Conservation (phyloP, 176 grass and related monocot genomes). For the Poa pratensis region DNA sequence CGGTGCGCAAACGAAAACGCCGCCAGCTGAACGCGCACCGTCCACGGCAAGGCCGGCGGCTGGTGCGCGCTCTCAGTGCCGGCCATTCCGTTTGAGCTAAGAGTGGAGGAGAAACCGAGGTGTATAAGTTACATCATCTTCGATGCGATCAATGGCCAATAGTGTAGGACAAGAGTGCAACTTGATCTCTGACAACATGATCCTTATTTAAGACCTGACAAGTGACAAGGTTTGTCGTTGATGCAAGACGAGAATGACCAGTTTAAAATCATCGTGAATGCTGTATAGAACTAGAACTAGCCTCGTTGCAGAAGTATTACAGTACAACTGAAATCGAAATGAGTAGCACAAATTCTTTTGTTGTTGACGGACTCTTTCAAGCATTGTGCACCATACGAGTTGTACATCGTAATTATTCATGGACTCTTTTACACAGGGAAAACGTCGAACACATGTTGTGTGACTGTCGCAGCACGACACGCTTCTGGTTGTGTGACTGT, state of each 20-base stretch:
- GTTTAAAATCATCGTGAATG: neutral
- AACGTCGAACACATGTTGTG: too few species aligned
- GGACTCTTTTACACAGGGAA: too few species aligned
- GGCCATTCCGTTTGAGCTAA: neutral
- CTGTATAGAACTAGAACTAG: neutral
- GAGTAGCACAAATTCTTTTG: neutral
- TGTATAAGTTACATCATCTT: neutral
- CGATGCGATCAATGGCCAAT: neutral
- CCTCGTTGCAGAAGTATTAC: neutral
- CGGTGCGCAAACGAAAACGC: slow-evolving; percentile 30
- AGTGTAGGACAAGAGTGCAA: neutral
- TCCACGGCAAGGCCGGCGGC: slow-evolving; percentile 46
- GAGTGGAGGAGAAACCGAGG: neutral
- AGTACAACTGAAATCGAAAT: neutral
- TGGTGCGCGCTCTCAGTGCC: neutral
- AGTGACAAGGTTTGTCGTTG: neutral
- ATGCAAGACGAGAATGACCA: neutral
- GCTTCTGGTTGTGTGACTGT: too few species aligned
- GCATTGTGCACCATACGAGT: too few species aligned
- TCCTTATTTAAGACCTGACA: neutral
- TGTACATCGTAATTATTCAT: too few species aligned
- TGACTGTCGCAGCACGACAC: too few species aligned
- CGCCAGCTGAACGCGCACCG: slow-evolving; percentile 40
- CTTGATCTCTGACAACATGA: neutral
- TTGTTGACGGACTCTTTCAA: neutral